Percentiles rank a stretch among this genome's conserved stretches.
Evolutionary conservation across 2,329 filamentous ascomycete genomes (phyloP).

Genomic region (Myriosclerotinia curreyana): DNA sequence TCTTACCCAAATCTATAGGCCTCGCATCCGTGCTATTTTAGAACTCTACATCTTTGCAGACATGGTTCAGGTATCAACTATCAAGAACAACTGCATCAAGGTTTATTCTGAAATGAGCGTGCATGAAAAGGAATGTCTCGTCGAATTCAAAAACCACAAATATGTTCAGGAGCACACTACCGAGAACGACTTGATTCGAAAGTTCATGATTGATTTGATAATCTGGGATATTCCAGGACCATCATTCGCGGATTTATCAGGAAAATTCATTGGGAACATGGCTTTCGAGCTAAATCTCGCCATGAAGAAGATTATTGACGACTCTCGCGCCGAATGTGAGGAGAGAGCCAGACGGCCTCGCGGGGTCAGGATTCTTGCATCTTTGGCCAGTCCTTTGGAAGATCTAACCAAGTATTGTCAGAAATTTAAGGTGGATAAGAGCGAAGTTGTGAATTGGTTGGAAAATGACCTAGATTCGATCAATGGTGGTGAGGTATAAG

Average conservation of each 20-base stretch:
- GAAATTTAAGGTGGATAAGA: not conserved
- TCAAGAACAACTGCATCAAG: slow-evolving; percentile 22
- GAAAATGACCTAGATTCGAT: too few relatives aligned
- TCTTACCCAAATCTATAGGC: not conserved
- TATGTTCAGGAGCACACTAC: slow-evolving; percentile 20
- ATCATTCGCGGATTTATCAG: not conserved
- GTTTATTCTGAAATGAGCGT: not conserved
- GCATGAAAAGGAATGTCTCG: not conserved
- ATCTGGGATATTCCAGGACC: not conserved
- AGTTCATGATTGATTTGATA: slow-evolving; percentile 20
- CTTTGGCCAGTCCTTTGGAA: not conserved
- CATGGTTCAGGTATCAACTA: slow-evolving; percentile 1
- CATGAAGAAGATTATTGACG: not conserved
- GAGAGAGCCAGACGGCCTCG: not conserved
- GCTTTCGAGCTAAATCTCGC: not conserved
- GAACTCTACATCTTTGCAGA: slow-evolving; percentile 25
- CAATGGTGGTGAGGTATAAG: too few relatives aligned
- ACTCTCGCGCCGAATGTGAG: not conserved
- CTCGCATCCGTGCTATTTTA: not conserved
- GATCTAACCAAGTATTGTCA: not conserved
- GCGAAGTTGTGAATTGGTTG: not conserved
- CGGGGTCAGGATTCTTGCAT: not conserved
- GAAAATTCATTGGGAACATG: too few relatives aligned
- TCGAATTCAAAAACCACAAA: not conserved
- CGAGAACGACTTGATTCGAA: slow-evolving; percentile 4